phyloP scores from a whole-genome alignment of 345 rosid genomes.

The Mercurialis annua region DNA sequence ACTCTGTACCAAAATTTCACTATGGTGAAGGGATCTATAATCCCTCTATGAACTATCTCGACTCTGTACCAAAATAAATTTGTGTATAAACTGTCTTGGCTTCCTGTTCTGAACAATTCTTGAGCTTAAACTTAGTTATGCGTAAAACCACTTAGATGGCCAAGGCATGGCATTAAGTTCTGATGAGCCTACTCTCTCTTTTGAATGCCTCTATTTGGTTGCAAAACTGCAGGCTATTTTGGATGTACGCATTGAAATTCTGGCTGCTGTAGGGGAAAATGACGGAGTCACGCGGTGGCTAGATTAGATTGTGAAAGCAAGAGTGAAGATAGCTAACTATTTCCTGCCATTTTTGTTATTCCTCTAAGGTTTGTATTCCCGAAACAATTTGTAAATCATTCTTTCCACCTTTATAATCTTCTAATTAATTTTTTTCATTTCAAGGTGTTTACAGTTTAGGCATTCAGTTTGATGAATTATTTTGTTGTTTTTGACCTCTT shows the following conservation, averaged over 20 bases:
- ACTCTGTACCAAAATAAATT: too few species aligned
- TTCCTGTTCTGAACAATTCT: background rate
- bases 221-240: conserved; percentile 63
- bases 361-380: conserved; percentile 22
- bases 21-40: too few species aligned
- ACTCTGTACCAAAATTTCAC: background rate
- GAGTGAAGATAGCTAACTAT: conserved; percentile 10
- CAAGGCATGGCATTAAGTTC: background rate
- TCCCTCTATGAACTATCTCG: too few species aligned
- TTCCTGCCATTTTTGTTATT: conserved; percentile 9
- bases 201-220: conserved; percentile 15
- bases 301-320: conserved; percentile 41
- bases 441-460: background rate
- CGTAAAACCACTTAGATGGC: background rate
- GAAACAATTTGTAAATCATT: conserved; percentile 39
- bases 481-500: background rate
- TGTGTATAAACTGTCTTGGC: background rate
- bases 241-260: conserved; percentile 72
- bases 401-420: background rate
- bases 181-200: background rate
- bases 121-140: background rate
- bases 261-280: conserved; percentile 74
- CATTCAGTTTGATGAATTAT: background rate
- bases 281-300: conserved; percentile 94
- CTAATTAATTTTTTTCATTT: background rate